phyloP scores from a whole-genome alignment of 176 grass and related monocot genomes.

The Oryza brachyantha region DNA sequence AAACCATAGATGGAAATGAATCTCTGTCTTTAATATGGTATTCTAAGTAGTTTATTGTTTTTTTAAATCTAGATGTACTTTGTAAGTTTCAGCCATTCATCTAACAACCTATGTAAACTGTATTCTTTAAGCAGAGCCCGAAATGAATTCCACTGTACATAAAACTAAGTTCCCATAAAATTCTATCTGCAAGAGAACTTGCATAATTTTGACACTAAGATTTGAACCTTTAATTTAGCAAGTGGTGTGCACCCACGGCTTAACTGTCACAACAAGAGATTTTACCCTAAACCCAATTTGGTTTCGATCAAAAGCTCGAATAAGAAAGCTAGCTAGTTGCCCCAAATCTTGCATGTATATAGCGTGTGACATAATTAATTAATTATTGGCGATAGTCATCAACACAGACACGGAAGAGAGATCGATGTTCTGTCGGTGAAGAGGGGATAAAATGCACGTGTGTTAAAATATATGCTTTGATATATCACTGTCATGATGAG shows the following conservation, averaged over 20 bases:
- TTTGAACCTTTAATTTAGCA: too few species aligned
- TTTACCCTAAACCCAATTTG: background rate
- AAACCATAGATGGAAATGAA: too few species aligned
- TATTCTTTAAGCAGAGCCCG: too few species aligned
- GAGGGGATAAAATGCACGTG: background rate
- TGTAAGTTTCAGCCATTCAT: too few species aligned
- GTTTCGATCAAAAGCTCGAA: background rate
- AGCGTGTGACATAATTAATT: background rate
- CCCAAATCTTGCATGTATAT: background rate
- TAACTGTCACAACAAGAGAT: background rate
- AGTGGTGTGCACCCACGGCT: too few species aligned
- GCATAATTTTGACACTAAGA: background rate
- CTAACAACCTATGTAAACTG: too few species aligned
- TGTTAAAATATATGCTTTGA: too few species aligned
- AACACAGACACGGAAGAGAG: background rate
- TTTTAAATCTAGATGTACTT: too few species aligned
- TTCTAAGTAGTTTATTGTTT: too few species aligned
- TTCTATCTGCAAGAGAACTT: background rate
- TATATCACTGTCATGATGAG: background rate
- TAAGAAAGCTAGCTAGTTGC: background rate
- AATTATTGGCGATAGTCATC: background rate
- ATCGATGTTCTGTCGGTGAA: background rate
- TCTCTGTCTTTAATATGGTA: too few species aligned
- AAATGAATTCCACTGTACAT: background rate
- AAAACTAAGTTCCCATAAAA: background rate